These are phyloP conservation scores for Crithidia mellificae DNA, from an alignment of 208 protist species.

Conservation along the genomic window DNA sequence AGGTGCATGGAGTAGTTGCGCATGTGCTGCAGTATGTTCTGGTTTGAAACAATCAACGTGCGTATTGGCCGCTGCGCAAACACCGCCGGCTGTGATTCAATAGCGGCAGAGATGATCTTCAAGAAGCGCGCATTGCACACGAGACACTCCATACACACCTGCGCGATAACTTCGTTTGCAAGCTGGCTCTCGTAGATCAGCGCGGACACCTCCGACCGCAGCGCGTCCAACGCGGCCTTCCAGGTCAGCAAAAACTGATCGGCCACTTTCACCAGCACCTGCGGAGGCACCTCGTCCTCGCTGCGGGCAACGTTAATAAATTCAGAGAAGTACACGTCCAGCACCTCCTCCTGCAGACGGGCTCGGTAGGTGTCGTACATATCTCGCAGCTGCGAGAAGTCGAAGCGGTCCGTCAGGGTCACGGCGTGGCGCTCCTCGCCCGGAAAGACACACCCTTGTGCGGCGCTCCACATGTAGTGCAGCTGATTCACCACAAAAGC, in stretches of 20 bases:
- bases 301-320: conserved; percentile 43
- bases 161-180: conserved; percentile 62
- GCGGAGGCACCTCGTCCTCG: conserved; percentile 31
- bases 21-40: conserved; percentile 82
- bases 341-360: conserved; percentile 43
- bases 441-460: conserved; percentile 25
- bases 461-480: conserved; percentile 27
- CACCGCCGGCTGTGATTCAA: conserved; percentile 26
- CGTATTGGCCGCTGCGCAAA: conserved; percentile 46
- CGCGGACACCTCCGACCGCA: conserved; percentile 36
- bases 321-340: conserved; percentile 46
- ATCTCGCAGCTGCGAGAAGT: conserved; percentile 35
- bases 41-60: conserved; percentile 71
- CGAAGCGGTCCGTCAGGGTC: conserved; percentile 40
- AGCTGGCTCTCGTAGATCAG: conserved; percentile 48
- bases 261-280: conserved; percentile 45
- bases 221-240: conserved; percentile 48
- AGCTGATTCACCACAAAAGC: conserved; percentile 31
- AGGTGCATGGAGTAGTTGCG: conserved; percentile 59
- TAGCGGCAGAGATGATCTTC: conserved; percentile 36
- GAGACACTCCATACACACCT: conserved; percentile 81
- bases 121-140: conserved; percentile 81
- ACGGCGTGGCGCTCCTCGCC: conserved; percentile 22
- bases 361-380: conserved; percentile 41
- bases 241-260: conserved; percentile 66